A percentile compares a stretch with the other conserved stretches of the same genome.
phyloP scores from a whole-genome alignment of 2,329 filamentous ascomycete species.

The Elsinoe fawcettii region DNA sequence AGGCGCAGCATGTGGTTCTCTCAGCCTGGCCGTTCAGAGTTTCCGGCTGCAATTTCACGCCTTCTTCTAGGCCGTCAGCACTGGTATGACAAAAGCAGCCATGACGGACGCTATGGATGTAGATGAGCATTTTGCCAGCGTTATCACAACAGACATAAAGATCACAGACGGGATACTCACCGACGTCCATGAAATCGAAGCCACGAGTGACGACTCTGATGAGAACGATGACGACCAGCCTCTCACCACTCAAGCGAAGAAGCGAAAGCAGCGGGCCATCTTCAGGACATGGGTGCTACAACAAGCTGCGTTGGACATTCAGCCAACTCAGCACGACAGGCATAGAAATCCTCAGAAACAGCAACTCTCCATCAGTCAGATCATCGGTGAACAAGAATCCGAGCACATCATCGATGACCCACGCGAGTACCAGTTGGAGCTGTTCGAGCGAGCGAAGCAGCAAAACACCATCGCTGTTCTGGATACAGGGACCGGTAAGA shows the following conservation, averaged over 20 bases:
- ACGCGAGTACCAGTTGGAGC: conserved; percentile 82
- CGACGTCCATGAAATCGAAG: not conserved
- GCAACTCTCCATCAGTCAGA: conserved; percentile 44
- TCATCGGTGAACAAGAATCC: conserved; percentile 47
- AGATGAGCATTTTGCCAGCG: not conserved
- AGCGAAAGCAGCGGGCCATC: conserved; percentile 34
- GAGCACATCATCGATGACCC: conserved; percentile 63
- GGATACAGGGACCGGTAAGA: conserved; percentile 94
- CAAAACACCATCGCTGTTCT: conserved; percentile 88
- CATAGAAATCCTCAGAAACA: conserved; percentile 36
- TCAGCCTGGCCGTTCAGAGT: too few relatives aligned
- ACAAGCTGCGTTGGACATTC: conserved; percentile 36
- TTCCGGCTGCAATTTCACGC: too few relatives aligned
- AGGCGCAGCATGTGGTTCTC: too few relatives aligned
- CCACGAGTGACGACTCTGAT: conserved; percentile 21
- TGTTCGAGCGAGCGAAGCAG: conserved; percentile 78
- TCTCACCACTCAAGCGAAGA: not conserved
- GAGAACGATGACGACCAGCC: conserved; percentile 16
- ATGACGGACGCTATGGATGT: not conserved
- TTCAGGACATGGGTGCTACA: conserved; percentile 39
- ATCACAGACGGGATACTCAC: not conserved
- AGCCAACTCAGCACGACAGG: conserved; percentile 33
- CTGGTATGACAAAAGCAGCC: not conserved
- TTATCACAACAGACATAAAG: not conserved
- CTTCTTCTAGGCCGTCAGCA: too few relatives aligned